These are phyloP conservation scores for Russula brevipes DNA, from an alignment of 768 basidiomycete species.

Conservation along the genomic window DNA sequence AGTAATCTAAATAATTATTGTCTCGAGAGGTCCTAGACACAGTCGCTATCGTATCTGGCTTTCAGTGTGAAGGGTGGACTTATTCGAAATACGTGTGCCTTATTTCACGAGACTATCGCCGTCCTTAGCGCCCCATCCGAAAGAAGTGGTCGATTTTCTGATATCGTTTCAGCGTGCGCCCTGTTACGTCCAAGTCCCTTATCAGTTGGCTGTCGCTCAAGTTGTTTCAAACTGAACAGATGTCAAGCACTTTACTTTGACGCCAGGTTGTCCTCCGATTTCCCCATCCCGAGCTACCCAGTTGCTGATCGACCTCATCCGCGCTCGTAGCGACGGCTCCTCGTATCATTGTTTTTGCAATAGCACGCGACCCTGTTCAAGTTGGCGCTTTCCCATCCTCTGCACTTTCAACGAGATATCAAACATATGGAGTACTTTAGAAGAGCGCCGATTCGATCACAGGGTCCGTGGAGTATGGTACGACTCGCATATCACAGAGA, in stretches of 20 bases:
- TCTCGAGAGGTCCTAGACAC: background rate
- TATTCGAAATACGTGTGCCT: background rate
- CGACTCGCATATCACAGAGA: background rate
- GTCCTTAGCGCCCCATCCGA: background rate
- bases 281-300: background rate
- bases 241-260: background rate
- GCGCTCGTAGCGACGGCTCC: background rate
- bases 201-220: background rate
- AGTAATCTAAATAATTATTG: background rate
- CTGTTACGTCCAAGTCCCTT: background rate
- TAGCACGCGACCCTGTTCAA: background rate
- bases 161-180: background rate
- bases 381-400: background rate
- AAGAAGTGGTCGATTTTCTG: background rate
- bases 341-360: background rate
- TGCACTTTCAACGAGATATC: background rate
- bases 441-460: too few relatives aligned
- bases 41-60: background rate
- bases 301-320: background rate
- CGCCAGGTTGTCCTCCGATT: background rate
- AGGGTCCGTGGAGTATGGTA: background rate
- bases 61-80: background rate
- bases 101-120: background rate
- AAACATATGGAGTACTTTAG: too few relatives aligned
- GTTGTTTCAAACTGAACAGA: background rate